Percentiles rank a stretch among this genome's conserved stretches.
Evolutionary conservation across 2,329 filamentous ascomycete species (phyloP).

Genomic region (Penicillium decumbens): DNA sequence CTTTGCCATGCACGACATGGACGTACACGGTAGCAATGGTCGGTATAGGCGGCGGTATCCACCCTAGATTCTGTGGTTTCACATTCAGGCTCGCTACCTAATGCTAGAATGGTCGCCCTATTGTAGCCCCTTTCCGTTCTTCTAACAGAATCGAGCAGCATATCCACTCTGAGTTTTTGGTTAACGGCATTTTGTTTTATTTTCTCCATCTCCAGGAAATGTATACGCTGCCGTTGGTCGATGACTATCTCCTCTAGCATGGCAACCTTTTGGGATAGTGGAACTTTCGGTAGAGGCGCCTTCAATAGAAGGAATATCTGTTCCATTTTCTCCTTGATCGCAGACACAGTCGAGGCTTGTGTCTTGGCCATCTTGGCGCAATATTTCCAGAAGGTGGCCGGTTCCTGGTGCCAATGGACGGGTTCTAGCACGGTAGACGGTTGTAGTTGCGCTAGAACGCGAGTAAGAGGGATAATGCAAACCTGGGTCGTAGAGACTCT

Average conservation of each 20-base stretch:
- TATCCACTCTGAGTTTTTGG: not conserved
- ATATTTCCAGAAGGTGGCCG: not conserved
- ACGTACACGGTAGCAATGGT: not conserved
- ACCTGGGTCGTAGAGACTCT: not conserved
- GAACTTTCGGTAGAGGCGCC: not conserved
- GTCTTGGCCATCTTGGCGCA: too few species aligned
- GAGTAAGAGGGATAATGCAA: not conserved
- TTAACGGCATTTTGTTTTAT: not conserved
- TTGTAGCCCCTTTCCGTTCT: not conserved
- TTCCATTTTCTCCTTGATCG: not conserved
- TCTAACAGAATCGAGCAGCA: not conserved
- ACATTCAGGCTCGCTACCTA: not conserved
- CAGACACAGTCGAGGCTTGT: not conserved
- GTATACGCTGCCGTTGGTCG: not conserved
- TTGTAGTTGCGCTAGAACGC: not conserved
- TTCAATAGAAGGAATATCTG: not conserved
- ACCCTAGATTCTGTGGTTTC: not conserved
- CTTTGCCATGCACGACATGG: not conserved
- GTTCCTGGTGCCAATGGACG: not conserved
- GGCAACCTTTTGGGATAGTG: not conserved
- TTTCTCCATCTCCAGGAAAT: not conserved
- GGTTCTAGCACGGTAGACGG: not conserved
- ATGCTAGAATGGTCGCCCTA: not conserved
- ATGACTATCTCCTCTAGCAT: not conserved
- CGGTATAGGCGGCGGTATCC: not conserved